phyloP scores from a whole-genome alignment of 106 monocot species.

The Chionographis japonica region DNA sequence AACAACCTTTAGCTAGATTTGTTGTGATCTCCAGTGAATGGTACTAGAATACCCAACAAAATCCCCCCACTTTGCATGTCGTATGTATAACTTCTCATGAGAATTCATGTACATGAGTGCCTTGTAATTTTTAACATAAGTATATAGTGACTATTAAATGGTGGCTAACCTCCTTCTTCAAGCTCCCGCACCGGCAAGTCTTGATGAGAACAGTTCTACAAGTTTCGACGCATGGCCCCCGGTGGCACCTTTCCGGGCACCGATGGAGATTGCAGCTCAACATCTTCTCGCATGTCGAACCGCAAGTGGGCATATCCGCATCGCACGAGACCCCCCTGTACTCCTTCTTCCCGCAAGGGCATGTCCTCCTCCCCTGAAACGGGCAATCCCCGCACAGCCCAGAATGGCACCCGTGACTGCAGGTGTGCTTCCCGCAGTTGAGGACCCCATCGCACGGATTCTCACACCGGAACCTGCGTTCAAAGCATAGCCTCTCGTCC shows the following conservation, averaged over 20 bases:
- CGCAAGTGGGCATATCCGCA: slow-evolving; percentile 59
- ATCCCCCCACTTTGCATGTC: too few species aligned
- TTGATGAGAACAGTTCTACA: slow-evolving; percentile 66
- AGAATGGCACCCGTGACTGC: slow-evolving; percentile 73
- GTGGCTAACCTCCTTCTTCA: slow-evolving; percentile 82
- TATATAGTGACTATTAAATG: too few species aligned
- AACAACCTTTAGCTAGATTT: too few species aligned
- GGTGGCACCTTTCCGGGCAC: slow-evolving; percentile 87
- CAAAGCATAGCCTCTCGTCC: slow-evolving; percentile 55
- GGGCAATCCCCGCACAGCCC: slow-evolving; percentile 79
- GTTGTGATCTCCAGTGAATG: too few species aligned
- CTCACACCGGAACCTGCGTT: slow-evolving; percentile 58
- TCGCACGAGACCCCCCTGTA: slow-evolving; percentile 59
- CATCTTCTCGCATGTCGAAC: slow-evolving; percentile 77
- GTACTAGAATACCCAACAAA: too few species aligned
- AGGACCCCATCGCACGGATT: slow-evolving; percentile 46
- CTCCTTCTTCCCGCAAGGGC: slow-evolving; percentile 87
- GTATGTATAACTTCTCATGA: too few species aligned
- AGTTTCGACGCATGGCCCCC: slow-evolving; percentile 72
- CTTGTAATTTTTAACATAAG: too few species aligned
- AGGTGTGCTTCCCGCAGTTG: slow-evolving; percentile 65
- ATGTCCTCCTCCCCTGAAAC: slow-evolving; percentile 68
- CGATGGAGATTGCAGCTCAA: slow-evolving; percentile 60
- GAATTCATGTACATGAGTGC: too few species aligned
- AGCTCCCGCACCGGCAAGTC: slow-evolving; percentile 76